Base-by-base conservation (phyloP, 208 protist species). In the Tritrichomonas musculus region DNA sequence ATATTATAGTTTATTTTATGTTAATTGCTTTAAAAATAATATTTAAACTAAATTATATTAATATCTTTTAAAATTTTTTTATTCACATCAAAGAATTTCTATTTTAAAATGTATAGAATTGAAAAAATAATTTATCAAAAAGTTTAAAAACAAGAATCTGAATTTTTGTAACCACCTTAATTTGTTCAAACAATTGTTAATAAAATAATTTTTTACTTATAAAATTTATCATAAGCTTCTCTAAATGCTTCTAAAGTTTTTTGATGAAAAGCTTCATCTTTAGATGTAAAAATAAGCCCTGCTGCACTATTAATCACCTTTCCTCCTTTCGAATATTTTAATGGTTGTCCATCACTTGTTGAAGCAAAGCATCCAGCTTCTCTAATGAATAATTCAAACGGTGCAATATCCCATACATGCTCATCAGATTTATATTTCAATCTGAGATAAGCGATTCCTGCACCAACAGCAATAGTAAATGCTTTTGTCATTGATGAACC, bases 381-480 rank as follows among this genome's bases (percentile, higher is more conserved):
- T 20, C 77, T 4, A 53, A 88, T 47, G n/a, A 88, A 39, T 4
- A 88, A 20, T 20, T 88, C 77, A 57, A 88, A 88, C 39, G 77
- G 77, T 57, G 77, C 77, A 39, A 88, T 57, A 57, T 88, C 77
- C 77, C 77, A 88, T 20, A 88, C 77, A 88, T 88, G 44, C 41
- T 88, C 77, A 27, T 53, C 9, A 30, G 13, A 41, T 41, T n/a
- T 8, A n/a, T 88, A 39, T 44, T 39, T 25, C 5, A 88, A 33
- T 53, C 77, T 53, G 3, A 60, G 5, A 50, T 88, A 88, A 4
- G 39, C 47, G 0, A 39, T 57, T 11, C 3, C 20, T 4, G 53
- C 4, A 20, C 77, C 77, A 33, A 17, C 2, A 39, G 77, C 77
- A 36, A 88, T 27, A 33, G 44, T 57, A n/a, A 88, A 88, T 57